A percentile compares a stretch with the other conserved stretches of the same genome.
These are phyloP conservation scores for Lactifluus volemus DNA, from an alignment of 768 basidiomycete species.

Conservation along the genomic window DNA sequence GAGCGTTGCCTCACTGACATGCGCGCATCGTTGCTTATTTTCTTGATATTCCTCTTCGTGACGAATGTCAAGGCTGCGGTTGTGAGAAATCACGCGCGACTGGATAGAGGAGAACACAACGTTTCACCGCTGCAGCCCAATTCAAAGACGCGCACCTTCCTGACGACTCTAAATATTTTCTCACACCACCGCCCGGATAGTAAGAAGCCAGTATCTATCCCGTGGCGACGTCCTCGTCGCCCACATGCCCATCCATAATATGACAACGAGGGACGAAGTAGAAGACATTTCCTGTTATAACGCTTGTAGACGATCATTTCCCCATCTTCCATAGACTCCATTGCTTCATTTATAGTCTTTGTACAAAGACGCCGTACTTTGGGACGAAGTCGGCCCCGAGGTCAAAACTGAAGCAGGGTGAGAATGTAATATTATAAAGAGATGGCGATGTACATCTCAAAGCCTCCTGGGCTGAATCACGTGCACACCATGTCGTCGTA, in stretches of 20 bases:
- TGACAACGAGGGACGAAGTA: not conserved
- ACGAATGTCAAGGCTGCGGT: not conserved
- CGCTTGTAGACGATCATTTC: too few species aligned
- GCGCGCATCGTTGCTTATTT: not conserved
- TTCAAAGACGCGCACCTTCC: not conserved
- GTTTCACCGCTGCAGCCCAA: not conserved
- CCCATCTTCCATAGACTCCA: too few species aligned
- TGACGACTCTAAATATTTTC: not conserved
- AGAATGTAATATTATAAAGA: too few species aligned
- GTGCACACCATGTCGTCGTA: too few species aligned
- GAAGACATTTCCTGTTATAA: not conserved
- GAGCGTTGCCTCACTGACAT: not conserved
- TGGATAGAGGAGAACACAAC: not conserved
- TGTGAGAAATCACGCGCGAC: not conserved
- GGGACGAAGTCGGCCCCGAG: too few species aligned
- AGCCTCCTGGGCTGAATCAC: too few species aligned
- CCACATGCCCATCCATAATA: conserved; percentile 8
- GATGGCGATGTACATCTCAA: too few species aligned
- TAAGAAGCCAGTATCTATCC: not conserved
- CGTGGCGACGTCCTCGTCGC: conserved; percentile 4
- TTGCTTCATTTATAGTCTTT: too few species aligned
- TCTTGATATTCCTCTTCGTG: not conserved
- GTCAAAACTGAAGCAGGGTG: too few species aligned
- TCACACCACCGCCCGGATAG: not conserved
- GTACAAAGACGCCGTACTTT: too few species aligned